Evolutionary conservation across 805 yeast genomes (phyloP).

Genomic region (Kuraishia capsulata): DNA sequence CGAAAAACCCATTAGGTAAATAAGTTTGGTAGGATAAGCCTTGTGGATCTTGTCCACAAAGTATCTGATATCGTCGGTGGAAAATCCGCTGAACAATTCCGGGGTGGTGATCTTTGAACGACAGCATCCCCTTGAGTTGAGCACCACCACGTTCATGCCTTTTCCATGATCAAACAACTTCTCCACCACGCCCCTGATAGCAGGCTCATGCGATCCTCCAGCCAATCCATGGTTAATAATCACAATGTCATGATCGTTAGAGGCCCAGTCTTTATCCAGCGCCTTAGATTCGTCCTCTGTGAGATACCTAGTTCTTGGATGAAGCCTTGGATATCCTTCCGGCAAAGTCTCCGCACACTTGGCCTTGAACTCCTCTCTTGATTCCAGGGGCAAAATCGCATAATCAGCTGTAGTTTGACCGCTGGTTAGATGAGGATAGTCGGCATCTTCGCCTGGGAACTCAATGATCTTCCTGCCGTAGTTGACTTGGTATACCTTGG

Average conservation of each 20-base stretch:
- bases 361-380: conserved; percentile 17
- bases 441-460: conserved; percentile 24
- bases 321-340: conserved; percentile 50
- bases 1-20: conserved; percentile 63
- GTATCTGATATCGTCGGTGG: conserved; percentile 62
- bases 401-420: conserved; percentile 43
- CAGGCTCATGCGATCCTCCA: conserved; percentile 76
- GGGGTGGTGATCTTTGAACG: conserved; percentile 66
- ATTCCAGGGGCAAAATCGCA: conserved; percentile 24
- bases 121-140: conserved; percentile 73
- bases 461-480: conserved; percentile 35
- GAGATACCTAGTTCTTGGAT: conserved; percentile 60
- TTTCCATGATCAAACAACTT: conserved; percentile 28
- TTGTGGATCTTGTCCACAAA: conserved; percentile 39
- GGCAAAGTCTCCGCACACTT: conserved; percentile 30
- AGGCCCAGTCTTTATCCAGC: conserved; percentile 20
- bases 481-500: conserved; percentile 28
- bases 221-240: conserved; percentile 65
- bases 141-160: conserved; percentile 44
- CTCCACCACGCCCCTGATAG: conserved; percentile 46
- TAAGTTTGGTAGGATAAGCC: conserved; percentile 51
- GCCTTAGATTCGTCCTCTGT: conserved; percentile 31
- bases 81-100: conserved; percentile 54
- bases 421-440: conserved; percentile 11
- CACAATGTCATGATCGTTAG: conserved; percentile 43